phyloP scores from a whole-genome alignment of 768 basidiomycete species.

The Tulasnella sp. region DNA sequence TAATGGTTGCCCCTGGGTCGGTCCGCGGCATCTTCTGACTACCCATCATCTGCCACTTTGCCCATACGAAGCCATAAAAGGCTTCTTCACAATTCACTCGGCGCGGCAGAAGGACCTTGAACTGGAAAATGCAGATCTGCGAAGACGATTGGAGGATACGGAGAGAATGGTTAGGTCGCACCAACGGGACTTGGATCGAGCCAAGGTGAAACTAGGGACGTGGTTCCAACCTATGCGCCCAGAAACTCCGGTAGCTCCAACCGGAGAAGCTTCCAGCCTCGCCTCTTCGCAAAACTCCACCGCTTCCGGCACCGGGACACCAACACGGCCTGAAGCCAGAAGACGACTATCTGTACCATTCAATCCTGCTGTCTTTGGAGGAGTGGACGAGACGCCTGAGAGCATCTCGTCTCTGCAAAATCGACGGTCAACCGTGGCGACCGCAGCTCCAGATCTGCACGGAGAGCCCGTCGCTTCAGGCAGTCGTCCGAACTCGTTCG shows the following conservation, averaged over 20 bases:
- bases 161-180: constrained; percentile 48
- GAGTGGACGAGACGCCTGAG: not conserved
- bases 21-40: constrained; percentile 34
- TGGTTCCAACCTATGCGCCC: constrained; percentile 43
- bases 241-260: not conserved
- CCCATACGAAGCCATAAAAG: constrained; percentile 54
- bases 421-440: not conserved
- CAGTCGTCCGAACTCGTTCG: not conserved
- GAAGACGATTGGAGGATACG: constrained; percentile 48
- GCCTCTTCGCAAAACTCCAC: not conserved
- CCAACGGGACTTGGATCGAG: constrained; percentile 48
- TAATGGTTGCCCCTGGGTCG: constrained; percentile 50
- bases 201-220: constrained; percentile 56
- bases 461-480: not conserved
- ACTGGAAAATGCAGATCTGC: constrained; percentile 57
- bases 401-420: not conserved
- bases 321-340: constrained; percentile 7
- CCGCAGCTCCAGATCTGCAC: not conserved
- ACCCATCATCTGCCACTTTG: constrained; percentile 40
- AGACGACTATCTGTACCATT: constrained; percentile 21
- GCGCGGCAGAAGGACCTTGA: constrained; percentile 24
- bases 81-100: constrained; percentile 44
- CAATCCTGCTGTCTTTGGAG: constrained; percentile 12
- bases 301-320: not conserved
- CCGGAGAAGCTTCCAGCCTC: not conserved